Base-by-base conservation (phyloP, 2,329 filamentous ascomycete species). In the Chrysosphaeria jannelii region DNA sequence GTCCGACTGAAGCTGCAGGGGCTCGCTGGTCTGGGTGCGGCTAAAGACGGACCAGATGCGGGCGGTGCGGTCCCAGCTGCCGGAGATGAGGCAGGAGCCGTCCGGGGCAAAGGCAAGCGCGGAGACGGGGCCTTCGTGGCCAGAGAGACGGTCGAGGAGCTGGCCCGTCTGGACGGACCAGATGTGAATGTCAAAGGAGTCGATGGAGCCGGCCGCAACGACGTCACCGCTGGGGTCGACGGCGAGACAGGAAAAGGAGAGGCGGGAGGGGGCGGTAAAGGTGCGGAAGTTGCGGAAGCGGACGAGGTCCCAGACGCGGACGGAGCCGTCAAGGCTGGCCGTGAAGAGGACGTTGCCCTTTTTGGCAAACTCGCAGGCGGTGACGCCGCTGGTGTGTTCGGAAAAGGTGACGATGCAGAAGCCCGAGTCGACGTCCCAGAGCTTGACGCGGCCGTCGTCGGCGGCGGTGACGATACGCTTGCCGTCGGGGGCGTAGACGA, bases 81-180 rank as follows among this genome's bases (percentile, higher is more conserved):
- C 88, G 38, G 76, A 90, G 22, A 89, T 64, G 9, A 97, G 51
- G 15, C 68, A 61, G 28, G 65, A 59, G 15, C 79, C 81, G 36
- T 89, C 76, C 1, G 79, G 74, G 2, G 81, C 66, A 39, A 97
- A 97, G 3, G 76, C 64, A 13, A 97, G 49, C 3, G 74, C 67
- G 5, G 78, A 85, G 2, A 97, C 70, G 0, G 85, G 85, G 0
- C 81, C 85, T 46, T 97, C 81, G 34, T 97, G 85, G 1, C 85
- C 88, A 5, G 79, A 60, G 13, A 97, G 52, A 33, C 70, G 70
- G 40, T 97, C 85, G 5, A 97, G 61, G 10, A 97, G 53, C 42
- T 97, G 85, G 3, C 85, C 85, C 1, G 81, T 97, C 40, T 97
- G 85, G 4, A 97, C 88, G 5, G 76, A 91, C 85, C 85, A 97